Evolutionary conservation across 306 rosid genomes (phyloP).

Genomic region (Medicago arabica): DNA sequence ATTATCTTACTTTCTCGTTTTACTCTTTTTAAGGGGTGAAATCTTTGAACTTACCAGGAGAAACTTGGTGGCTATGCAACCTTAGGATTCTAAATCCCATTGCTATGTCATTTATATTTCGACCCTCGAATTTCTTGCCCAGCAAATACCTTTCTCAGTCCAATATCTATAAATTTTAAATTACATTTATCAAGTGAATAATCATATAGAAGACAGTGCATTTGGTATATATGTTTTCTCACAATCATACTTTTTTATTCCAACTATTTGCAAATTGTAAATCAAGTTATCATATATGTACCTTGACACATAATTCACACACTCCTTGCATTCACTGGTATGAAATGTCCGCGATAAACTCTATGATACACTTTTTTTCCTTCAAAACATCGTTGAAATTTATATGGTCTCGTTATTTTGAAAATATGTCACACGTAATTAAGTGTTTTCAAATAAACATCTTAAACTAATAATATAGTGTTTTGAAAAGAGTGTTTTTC

Average conservation of each 20-base stretch:
- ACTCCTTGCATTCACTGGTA: too few relatives aligned
- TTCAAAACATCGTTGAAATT: too few relatives aligned
- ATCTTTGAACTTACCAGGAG: slow-evolving; percentile 52
- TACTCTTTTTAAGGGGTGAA: neutral
- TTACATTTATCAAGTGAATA: slow-evolving; percentile 1
- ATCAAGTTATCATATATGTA: slow-evolving; percentile 33
- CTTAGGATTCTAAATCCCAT: slow-evolving; percentile 87
- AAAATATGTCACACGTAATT: too few relatives aligned
- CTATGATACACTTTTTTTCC: too few relatives aligned
- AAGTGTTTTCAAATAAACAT: too few relatives aligned
- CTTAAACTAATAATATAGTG: too few relatives aligned
- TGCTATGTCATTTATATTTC: slow-evolving; percentile 80
- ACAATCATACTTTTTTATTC: too few relatives aligned
- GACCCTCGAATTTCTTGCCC: slow-evolving; percentile 80
- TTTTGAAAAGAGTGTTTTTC: too few relatives aligned
- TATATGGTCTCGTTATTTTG: too few relatives aligned
- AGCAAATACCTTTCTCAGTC: slow-evolving; percentile 79
- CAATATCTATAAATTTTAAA: slow-evolving; percentile 56
- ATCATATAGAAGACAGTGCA: neutral
- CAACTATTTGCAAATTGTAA: neutral
- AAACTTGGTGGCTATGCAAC: slow-evolving; percentile 60
- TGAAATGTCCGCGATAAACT: too few relatives aligned
- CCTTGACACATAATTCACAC: slow-evolving; percentile 67
- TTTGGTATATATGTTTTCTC: neutral
- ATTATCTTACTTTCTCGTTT: too few relatives aligned